Percentiles rank a stretch among this genome's conserved stretches.
Evolutionary conservation across 805 yeast genomes (phyloP).

Genomic region (Lachancea waltii): DNA sequence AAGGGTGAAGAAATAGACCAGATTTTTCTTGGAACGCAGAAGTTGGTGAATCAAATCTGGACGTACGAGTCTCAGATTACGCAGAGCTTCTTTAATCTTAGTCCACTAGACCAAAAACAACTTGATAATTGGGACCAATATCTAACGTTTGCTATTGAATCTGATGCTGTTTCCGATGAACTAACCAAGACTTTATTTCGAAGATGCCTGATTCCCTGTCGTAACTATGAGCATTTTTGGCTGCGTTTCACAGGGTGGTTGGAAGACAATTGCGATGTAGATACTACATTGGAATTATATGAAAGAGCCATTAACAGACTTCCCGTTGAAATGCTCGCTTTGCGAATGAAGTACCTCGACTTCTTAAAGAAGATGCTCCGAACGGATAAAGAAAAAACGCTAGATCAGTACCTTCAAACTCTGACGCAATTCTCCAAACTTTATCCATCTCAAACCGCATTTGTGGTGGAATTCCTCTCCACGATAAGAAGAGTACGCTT

Average conservation of each 20-base stretch:
- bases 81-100: slow-evolving; percentile 51
- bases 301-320: slow-evolving; percentile 43
- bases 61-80: slow-evolving; percentile 58
- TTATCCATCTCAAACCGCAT: slow-evolving; percentile 17
- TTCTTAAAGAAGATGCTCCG: slow-evolving; percentile 16
- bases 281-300: slow-evolving; percentile 40
- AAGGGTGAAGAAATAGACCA: slow-evolving; percentile 41
- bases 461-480: slow-evolving; percentile 21
- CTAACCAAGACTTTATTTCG: slow-evolving; percentile 52
- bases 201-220: slow-evolving; percentile 65
- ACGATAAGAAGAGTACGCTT: slow-evolving; percentile 21
- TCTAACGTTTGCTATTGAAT: slow-evolving; percentile 45
- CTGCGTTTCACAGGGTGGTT: slow-evolving; percentile 53
- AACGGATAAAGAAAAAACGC: slow-evolving; percentile 8
- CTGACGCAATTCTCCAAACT: slow-evolving; percentile 10
- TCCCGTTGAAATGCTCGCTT: slow-evolving; percentile 26
- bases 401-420: slow-evolving; percentile 10
- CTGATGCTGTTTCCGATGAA: slow-evolving; percentile 20
- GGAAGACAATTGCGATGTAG: slow-evolving; percentile 28
- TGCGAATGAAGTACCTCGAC: slow-evolving; percentile 17
- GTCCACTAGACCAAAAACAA: slow-evolving; percentile 39
- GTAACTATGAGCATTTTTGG: slow-evolving; percentile 61
- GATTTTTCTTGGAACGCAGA: slow-evolving; percentile 43
- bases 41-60: slow-evolving; percentile 58
- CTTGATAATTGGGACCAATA: slow-evolving; percentile 56